Evolutionary conservation across 352 stramenopile genomes (phyloP).

Genomic region (Phytophthora tubulina): DNA sequence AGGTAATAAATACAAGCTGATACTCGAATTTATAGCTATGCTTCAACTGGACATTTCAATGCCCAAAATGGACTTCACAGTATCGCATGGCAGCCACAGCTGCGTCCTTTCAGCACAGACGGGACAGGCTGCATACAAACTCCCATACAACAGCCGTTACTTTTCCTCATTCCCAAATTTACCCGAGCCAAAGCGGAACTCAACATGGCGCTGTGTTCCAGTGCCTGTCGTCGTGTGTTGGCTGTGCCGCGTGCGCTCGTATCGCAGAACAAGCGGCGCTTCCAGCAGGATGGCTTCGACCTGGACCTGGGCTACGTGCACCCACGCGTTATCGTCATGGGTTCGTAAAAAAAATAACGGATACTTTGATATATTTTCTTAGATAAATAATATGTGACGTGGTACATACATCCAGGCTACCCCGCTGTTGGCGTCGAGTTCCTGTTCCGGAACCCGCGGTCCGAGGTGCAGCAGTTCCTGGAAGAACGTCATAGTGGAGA

Average conservation of each 20-base stretch:
- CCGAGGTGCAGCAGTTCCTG: constrained; percentile 66
- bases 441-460: constrained; percentile 70
- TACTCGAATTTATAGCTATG: too few species aligned
- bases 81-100: constrained; percentile 3
- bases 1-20: too few species aligned
- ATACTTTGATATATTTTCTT: background rate
- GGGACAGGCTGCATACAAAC: constrained; percentile 17
- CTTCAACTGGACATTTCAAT: too few species aligned
- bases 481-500: constrained; percentile 53
- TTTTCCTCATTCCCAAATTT: constrained; percentile 23
- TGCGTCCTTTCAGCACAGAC: constrained; percentile 16
- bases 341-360: constrained; percentile 39
- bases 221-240: constrained; percentile 49
- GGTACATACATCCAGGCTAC: constrained; percentile 49
- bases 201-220: constrained; percentile 34
- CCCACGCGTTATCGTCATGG: constrained; percentile 82
- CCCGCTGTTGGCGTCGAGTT: constrained; percentile 65
- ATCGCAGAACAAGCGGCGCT: constrained; percentile 83
- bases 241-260: constrained; percentile 69
- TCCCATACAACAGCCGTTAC: constrained; percentile 35
- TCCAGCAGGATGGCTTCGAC: constrained; percentile 66
- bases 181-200: background rate
- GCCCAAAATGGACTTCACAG: background rate
- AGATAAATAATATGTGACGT: constrained; percentile 25
- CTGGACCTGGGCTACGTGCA: constrained; percentile 81